Evolutionary conservation across 176 grass and related monocot species (phyloP).

Genomic region (Cenchrus fungigraminus): DNA sequence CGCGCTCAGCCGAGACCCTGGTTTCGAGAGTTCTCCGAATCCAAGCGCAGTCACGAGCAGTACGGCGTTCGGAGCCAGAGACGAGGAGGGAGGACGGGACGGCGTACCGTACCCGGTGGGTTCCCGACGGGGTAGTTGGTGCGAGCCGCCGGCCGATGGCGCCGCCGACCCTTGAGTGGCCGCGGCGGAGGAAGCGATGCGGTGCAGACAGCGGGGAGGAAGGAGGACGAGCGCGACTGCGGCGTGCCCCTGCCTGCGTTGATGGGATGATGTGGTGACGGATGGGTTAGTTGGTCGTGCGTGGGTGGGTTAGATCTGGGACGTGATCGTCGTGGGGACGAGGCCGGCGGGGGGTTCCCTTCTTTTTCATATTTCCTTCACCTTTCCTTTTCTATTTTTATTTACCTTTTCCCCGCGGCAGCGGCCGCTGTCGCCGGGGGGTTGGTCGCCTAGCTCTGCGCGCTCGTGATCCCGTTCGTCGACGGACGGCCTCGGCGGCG

Average conservation of each 20-base stretch:
- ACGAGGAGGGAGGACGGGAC: not conserved
- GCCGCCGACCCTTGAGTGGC: not conserved
- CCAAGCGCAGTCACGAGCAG: not conserved
- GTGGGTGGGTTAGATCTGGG: constrained; percentile 27
- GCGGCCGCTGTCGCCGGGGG: not conserved
- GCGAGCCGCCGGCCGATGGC: constrained; percentile 26
- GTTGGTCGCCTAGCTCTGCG: not conserved
- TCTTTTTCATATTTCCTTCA: not conserved
- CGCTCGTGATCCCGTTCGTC: not conserved
- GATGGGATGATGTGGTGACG: not conserved
- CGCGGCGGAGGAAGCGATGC: not conserved
- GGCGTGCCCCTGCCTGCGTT: constrained; percentile 8
- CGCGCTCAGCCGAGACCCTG: not conserved
- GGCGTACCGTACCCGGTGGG: not conserved
- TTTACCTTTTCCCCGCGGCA: not conserved
- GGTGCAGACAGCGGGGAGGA: not conserved
- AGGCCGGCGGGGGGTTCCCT: not conserved
- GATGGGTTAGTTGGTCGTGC: not conserved
- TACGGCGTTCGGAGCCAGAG: not conserved
- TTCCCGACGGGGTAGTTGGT: not conserved
- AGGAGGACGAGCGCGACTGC: not conserved
- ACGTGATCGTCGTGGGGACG: not conserved
- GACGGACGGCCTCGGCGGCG: not conserved
- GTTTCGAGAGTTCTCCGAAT: too few species aligned
- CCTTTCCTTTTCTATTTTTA: not conserved